phyloP scores from a whole-genome alignment of 805 yeast genomes.

The Saccharomycopsis javanensis region DNA sequence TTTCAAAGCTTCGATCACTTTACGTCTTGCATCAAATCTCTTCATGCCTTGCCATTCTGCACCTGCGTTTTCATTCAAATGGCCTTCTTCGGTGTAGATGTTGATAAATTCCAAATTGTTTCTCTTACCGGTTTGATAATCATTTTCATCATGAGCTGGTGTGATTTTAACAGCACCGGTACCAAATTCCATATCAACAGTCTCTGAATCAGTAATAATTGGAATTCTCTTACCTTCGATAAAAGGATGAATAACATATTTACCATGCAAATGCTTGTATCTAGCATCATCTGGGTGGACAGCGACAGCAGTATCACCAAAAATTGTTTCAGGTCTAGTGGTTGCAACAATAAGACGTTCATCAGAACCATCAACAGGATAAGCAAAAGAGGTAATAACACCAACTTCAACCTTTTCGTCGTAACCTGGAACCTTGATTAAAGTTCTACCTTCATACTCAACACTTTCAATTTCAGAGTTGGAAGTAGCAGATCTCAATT shows the following conservation, averaged over 20 bases:
- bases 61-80: conserved; percentile 86
- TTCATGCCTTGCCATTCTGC: conserved; percentile 74
- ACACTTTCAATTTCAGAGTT: conserved; percentile 95
- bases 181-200: conserved; percentile 99
- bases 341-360: conserved; percentile 91
- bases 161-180: conserved; percentile 99
- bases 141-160: conserved; percentile 97
- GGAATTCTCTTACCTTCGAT: conserved; percentile 68
- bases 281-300: conserved; percentile 94
- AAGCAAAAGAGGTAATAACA: conserved; percentile 91
- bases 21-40: conserved; percentile 87
- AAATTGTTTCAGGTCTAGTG: conserved; percentile 96
- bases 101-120: conserved; percentile 79
- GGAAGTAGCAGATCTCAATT: conserved; percentile 88
- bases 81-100: conserved; percentile 87
- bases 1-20: conserved; percentile 73
- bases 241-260: conserved; percentile 84
- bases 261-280: conserved; percentile 91
- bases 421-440: conserved; percentile 80
- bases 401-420: conserved; percentile 90
- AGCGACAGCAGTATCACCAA: conserved; percentile 97
- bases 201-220: conserved; percentile 79
- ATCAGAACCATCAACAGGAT: conserved; percentile 66
- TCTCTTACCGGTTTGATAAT: conserved; percentile 94
- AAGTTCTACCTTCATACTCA: conserved; percentile 73